These are phyloP conservation scores for Cryptococcus sp. DNA, from an alignment of 1,284 basidiomycete species.

Conservation along the genomic window DNA sequence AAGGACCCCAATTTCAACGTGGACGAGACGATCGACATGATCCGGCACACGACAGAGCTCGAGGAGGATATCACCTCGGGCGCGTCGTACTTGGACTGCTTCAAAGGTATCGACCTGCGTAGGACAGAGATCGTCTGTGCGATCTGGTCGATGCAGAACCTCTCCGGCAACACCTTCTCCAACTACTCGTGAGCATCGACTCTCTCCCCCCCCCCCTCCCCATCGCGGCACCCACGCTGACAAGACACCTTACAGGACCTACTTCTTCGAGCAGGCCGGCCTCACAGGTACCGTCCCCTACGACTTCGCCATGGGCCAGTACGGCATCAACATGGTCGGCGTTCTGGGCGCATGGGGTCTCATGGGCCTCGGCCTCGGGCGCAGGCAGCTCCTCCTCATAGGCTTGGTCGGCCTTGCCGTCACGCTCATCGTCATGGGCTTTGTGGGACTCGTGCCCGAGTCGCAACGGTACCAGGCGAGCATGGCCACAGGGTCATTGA, in stretches of 20 bases:
- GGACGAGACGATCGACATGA: conserved; percentile 52
- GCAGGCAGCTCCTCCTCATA: conserved; percentile 51
- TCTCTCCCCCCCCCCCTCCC: background rate
- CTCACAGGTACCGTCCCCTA: conserved; percentile 45
- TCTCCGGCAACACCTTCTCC: conserved; percentile 42
- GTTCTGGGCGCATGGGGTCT: conserved; percentile 46
- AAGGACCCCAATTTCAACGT: conserved; percentile 46
- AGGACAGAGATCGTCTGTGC: conserved; percentile 48
- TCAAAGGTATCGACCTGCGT: conserved; percentile 47
- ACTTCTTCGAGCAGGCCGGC: conserved; percentile 53
- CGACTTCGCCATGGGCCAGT: conserved; percentile 49
- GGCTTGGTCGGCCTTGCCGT: conserved; percentile 51
- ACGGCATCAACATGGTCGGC: conserved; percentile 39
- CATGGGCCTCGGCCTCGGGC: conserved; percentile 49
- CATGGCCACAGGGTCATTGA: conserved; percentile 50
- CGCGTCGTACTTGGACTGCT: conserved; percentile 52
- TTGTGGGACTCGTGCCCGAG: conserved; percentile 48
- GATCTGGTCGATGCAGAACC: conserved; percentile 41
- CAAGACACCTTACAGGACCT: conserved; percentile 33
- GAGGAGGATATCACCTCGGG: conserved; percentile 29
- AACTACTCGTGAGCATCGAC: conserved; percentile 23
- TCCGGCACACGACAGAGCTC: conserved; percentile 40
- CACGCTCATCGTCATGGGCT: conserved; percentile 54
- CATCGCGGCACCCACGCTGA: conserved; percentile 19
- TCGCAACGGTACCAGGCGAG: conserved; percentile 22